A percentile compares a stretch with the other conserved stretches of the same genome.
These are phyloP conservation scores for Deinandra increscens DNA, from an alignment of 129 eudicot species.

Conservation along the genomic window DNA sequence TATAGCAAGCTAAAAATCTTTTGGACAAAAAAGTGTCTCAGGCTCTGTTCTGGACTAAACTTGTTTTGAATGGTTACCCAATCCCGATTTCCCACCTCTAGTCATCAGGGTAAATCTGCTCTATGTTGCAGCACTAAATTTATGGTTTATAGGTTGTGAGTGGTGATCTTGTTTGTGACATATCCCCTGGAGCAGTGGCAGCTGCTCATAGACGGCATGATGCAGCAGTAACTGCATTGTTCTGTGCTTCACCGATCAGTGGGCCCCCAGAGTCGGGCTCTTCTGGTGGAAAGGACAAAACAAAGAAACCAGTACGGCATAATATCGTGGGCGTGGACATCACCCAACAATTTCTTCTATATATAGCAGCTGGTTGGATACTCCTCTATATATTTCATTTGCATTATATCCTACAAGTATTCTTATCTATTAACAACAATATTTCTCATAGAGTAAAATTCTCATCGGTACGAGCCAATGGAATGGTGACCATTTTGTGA, in stretches of 20 bases:
- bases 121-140: too few species aligned
- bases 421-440: too few species aligned
- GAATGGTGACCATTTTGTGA: background rate
- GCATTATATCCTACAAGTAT: background rate
- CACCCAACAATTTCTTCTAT: constrained; percentile 74
- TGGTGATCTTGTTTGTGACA: constrained; percentile 89
- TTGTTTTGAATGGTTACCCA: background rate
- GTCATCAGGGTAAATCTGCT: background rate
- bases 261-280: constrained; percentile 79
- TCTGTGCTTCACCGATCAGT: constrained; percentile 80
- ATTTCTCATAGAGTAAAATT: too few species aligned
- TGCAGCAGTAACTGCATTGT: constrained; percentile 88
- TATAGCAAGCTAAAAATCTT: background rate
- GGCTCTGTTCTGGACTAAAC: background rate
- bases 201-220: constrained; percentile 97
- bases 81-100: background rate
- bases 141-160: constrained; percentile 66
- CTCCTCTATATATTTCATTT: background rate
- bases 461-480: too few species aligned
- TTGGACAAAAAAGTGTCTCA: background rate
- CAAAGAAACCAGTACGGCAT: constrained; percentile 67
- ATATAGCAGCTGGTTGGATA: constrained; percentile 79
- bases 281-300: constrained; percentile 82
- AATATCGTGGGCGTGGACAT: constrained; percentile 80
- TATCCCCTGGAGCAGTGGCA: constrained; percentile 94